Base-by-base conservation (phyloP, 352 stramenopile species). In the Phytophthora rubi region DNA sequence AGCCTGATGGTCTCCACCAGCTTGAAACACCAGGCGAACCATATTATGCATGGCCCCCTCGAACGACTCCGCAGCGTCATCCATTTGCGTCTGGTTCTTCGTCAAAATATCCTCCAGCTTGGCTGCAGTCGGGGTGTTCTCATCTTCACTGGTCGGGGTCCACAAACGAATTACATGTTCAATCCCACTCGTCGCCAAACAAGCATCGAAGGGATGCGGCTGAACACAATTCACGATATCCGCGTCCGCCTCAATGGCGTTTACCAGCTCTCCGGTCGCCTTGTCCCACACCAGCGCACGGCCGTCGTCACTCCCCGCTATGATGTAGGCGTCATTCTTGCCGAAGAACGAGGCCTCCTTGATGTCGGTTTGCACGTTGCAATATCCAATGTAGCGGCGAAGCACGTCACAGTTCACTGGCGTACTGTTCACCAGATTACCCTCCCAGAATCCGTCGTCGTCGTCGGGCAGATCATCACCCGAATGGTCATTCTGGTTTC, bases 201-300 rank as follows among this genome's bases (percentile, higher is more conserved):
- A 91, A 7, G 82, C 71, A 39, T 95, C 85, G 32, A 82, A 80
- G 0, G 90, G 90, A 76, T 97, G 91, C 6, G 83, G 77, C 37
- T 91, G 89, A n/a, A 97, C 88, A 66, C 90, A 97, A 61, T 97
- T 97, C 13, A 97, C 82, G 59, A 97, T 95, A 59, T 93, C 82
- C 16, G 84, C 82, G 62, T 97, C 91, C 0, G 90, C 91, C 15
- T 90, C 76, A 53, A 97, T 85, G 1, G 90, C 86, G 33, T 91
- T 92, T 16, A 96, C 80, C n/a, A 97, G 58, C 44, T 86, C 71
- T 18, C 91, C 91, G 16, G 84, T 94, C 21, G 68, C 62, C 48
- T 92, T 93, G 64, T 97, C 71, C 91, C 91, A 97, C 56, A 97
- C 83, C 56, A 93, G 89, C 26, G 92, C 87, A 26, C 83, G 82